Evolutionary conservation across 768 basidiomycete genomes (phyloP).

Genomic region (Tephrocybe sp.): DNA sequence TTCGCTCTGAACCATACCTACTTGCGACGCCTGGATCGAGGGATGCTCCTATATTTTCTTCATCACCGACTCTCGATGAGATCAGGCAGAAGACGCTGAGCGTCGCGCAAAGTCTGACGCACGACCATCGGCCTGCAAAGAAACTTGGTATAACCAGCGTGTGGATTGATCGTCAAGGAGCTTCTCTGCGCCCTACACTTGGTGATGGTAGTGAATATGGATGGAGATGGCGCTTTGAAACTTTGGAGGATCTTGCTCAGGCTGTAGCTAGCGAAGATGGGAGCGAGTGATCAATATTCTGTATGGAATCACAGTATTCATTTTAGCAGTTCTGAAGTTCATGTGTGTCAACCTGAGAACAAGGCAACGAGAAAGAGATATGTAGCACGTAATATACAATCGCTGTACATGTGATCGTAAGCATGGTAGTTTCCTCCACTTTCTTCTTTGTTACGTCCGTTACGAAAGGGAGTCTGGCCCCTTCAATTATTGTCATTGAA

Average conservation of each 20-base stretch:
- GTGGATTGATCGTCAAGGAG: conserved; percentile 62
- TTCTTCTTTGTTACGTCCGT: too few relatives aligned
- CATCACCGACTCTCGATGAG: conserved; percentile 20
- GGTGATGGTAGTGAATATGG: conserved; percentile 27
- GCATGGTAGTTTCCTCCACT: too few relatives aligned
- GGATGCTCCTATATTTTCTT: conserved; percentile 12
- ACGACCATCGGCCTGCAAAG: conserved; percentile 65
- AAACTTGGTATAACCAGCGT: conserved; percentile 53
- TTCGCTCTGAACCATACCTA: conserved; percentile 36
- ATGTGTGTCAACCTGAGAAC: too few relatives aligned
- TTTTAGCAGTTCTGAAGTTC: neutral
- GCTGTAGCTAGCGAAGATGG: conserved; percentile 45
- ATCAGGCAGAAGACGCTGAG: conserved; percentile 51
- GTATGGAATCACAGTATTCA: neutral
- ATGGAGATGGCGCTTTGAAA: conserved; percentile 56
- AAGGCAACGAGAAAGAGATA: too few relatives aligned
- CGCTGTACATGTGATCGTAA: too few relatives aligned
- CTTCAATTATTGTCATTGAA: too few relatives aligned
- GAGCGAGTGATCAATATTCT: neutral
- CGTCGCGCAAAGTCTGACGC: conserved; percentile 64
- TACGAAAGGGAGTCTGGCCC: too few relatives aligned
- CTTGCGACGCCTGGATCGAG: conserved; percentile 22
- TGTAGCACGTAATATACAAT: too few relatives aligned
- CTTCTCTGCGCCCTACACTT: conserved; percentile 36
- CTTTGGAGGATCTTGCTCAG: conserved; percentile 57